Evolutionary conservation across 2,329 filamentous ascomycete species (phyloP).

Genomic region (Colletotrichum tanaceti): DNA sequence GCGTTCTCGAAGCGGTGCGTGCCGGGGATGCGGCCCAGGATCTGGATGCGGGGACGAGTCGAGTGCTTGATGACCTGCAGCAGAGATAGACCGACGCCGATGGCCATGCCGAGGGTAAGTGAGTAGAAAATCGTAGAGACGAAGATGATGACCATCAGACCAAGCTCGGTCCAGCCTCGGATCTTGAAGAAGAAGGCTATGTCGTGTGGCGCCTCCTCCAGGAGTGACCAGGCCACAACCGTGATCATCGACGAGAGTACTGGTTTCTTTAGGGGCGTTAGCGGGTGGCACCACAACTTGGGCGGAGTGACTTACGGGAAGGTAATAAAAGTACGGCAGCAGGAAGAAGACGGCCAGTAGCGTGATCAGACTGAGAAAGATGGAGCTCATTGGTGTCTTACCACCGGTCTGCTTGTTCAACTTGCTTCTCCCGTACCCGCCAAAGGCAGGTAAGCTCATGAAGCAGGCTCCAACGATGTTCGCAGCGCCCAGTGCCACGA

Average conservation of each 20-base stretch:
- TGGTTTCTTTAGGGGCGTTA: slow-evolving; percentile 74
- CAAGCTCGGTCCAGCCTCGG: slow-evolving; percentile 85
- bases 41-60: slow-evolving; percentile 94
- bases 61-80: slow-evolving; percentile 90
- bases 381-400: slow-evolving; percentile 91
- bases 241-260: slow-evolving; percentile 94
- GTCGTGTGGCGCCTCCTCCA: slow-evolving; percentile 95
- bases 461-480: slow-evolving; percentile 94
- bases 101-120: slow-evolving; percentile 89
- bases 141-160: slow-evolving; percentile 91
- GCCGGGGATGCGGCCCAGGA: slow-evolving; percentile 87
- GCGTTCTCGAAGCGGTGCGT: slow-evolving; percentile 89
- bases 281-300: background rate
- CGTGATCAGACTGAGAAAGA: slow-evolving; percentile 86
- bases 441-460: slow-evolving; percentile 92
- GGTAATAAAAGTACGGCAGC: slow-evolving; percentile 91
- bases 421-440: slow-evolving; percentile 95
- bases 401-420: slow-evolving; percentile 93
- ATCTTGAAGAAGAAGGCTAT: slow-evolving; percentile 90
- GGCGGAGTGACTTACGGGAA: slow-evolving; percentile 75
- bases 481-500: slow-evolving; percentile 89
- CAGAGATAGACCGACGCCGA: slow-evolving; percentile 91
- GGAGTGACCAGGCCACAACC: slow-evolving; percentile 92
- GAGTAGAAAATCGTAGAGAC: slow-evolving; percentile 95
- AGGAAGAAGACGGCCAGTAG: slow-evolving; percentile 84